A percentile compares a stretch with the other conserved stretches of the same genome.
phyloP scores from a whole-genome alignment of 139 green algal species.

The Coccomyxa sp. region DNA sequence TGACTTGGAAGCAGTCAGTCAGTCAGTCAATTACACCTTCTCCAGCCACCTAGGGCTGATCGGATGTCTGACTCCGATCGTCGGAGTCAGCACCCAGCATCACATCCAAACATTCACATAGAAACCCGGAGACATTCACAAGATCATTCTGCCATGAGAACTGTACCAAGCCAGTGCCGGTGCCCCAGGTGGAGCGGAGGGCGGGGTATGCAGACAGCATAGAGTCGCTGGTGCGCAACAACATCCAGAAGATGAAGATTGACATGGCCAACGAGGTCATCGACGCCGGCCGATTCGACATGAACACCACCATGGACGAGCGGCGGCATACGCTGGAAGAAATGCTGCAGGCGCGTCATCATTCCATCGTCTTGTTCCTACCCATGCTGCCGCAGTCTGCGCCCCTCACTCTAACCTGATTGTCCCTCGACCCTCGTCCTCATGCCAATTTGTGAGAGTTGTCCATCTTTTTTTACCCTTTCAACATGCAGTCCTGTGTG shows the following conservation, averaged over 20 bases:
- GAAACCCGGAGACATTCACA: no score
- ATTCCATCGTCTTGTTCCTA: neutral
- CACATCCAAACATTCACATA: no score
- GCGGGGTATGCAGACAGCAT: conserved; percentile 79
- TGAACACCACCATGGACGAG: conserved; percentile 89
- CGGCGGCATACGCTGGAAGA: conserved; percentile 73
- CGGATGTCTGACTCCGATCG: no score
- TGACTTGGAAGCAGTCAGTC: no score
- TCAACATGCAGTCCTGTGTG: neutral
- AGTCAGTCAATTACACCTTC: no score
- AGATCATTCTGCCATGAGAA: no score
- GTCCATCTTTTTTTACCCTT: neutral
- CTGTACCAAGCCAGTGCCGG: no score
- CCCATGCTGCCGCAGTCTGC: neutral
- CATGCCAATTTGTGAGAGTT: neutral
- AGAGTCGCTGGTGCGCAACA: conserved; percentile 91
- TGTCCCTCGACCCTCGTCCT: neutral
- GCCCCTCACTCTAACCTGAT: neutral
- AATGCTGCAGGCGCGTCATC: conserved; percentile 52
- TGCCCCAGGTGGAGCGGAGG: neutral
- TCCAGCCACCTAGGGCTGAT: no score
- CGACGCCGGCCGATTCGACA: conserved; percentile 90
- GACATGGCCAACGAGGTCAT: conserved; percentile 98
- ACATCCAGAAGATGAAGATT: conserved; percentile 97
- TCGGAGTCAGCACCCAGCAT: no score